Evolutionary conservation across 108 stramenopile species (phyloP).

Genomic region (Fragilaria radians): DNA sequence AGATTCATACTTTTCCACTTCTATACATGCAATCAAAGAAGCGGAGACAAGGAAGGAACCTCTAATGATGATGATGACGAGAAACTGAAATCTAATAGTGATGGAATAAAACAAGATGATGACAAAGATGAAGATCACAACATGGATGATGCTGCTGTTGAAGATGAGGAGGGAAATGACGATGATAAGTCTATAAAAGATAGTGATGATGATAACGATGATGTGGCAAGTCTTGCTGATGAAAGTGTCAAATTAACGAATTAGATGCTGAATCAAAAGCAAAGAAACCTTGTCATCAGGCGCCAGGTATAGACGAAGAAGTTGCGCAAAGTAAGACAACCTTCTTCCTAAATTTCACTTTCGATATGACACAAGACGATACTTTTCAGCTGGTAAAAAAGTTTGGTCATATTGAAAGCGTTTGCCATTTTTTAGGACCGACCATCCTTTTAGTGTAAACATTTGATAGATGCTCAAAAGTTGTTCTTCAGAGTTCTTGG

Average conservation of each 20-base stretch:
- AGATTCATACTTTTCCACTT: conserved; percentile 68
- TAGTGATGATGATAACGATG: conserved; percentile 23
- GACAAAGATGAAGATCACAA: conserved; percentile 16
- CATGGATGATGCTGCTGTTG: conserved; percentile 22
- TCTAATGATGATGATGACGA: conserved; percentile 47
- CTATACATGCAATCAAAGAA: conserved; percentile 56
- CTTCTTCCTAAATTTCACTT: conserved; percentile 94
- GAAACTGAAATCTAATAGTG: not conserved
- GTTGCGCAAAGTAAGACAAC: conserved; percentile 37
- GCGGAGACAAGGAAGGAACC: conserved; percentile 39
- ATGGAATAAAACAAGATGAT: conserved; percentile 12
- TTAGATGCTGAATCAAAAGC: conserved; percentile 1
- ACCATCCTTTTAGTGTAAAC: too few species aligned
- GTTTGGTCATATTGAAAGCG: conserved; percentile 78
- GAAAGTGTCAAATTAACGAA: not conserved
- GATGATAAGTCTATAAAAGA: conserved; percentile 23
- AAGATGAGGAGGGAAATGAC: conserved; percentile 19
- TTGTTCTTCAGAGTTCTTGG: too few species aligned
- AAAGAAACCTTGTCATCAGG: conserved; percentile 7
- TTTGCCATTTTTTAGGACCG: conserved; percentile 90
- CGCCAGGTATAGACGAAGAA: conserved; percentile 14
- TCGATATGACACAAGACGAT: conserved; percentile 86
- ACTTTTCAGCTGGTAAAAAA: conserved; percentile 69
- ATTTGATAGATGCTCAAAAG: too few species aligned
- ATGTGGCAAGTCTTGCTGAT: conserved; percentile 20